Evolutionary conservation across 2,329 filamentous ascomycete genomes (phyloP).

Genomic region (Fusarium clavum): DNA sequence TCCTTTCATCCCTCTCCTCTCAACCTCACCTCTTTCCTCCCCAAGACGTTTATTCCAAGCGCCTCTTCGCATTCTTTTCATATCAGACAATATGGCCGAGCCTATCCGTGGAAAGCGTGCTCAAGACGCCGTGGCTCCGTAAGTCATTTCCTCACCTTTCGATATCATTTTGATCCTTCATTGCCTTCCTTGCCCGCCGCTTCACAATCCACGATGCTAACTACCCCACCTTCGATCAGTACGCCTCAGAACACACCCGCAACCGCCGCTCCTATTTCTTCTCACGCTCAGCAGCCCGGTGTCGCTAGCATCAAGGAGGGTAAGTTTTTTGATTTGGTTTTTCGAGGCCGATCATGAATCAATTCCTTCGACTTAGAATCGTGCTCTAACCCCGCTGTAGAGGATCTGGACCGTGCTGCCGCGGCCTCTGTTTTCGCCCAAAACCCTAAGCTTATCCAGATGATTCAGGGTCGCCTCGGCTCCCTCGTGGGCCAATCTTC

Average conservation of each 20-base stretch:
- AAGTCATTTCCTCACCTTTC: conserved; percentile 52
- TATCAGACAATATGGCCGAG: conserved; percentile 66
- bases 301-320: conserved; percentile 98
- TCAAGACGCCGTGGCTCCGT: conserved; percentile 69
- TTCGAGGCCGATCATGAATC: conserved; percentile 4
- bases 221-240: conserved; percentile 69
- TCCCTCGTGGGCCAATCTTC: conserved; percentile 94
- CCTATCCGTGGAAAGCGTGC: conserved; percentile 73
- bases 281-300: conserved; percentile 94
- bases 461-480: conserved; percentile 97
- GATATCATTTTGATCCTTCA: conserved; percentile 32
- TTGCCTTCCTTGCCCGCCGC: conserved; percentile 40
- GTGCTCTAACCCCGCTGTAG: conserved; percentile 59
- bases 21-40: conserved; percentile 45
- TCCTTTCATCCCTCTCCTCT: conserved; percentile 50
- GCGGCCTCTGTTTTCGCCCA: conserved; percentile 94
- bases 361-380: conserved; percentile 9
- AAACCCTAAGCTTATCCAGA: conserved; percentile 92
- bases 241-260: conserved; percentile 99
- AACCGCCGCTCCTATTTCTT: conserved; percentile 95
- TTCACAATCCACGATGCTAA: conserved; percentile 49
- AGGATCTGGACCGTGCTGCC: conserved; percentile 87
- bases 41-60: conserved; percentile 47
- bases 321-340: conserved; percentile 59
- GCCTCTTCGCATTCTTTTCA: conserved; percentile 42